Evolutionary conservation across 495 filamentous ascomycete genomes (phyloP).

Genomic region (Aspergillus sparsus): DNA sequence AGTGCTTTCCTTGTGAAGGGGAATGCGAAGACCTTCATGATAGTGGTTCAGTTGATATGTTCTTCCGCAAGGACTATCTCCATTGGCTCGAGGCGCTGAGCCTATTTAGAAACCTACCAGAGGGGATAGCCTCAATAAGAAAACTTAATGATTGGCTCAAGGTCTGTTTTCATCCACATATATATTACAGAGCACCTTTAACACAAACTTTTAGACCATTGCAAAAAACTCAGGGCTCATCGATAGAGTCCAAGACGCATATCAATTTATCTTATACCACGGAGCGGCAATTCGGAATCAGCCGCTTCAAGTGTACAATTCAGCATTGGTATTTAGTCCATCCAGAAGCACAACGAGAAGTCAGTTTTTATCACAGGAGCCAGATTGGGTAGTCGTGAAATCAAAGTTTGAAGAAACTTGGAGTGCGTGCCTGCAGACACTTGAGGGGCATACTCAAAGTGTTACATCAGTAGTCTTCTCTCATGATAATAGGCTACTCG

Average conservation of each 20-base stretch:
- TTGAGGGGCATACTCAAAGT: constrained; percentile 25
- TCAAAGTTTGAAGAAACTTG: constrained; percentile 22
- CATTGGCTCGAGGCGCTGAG: constrained; percentile 13
- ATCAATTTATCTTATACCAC: constrained; percentile 32
- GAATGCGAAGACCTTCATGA: neutral
- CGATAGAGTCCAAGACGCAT: constrained; percentile 22
- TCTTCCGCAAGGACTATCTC: neutral
- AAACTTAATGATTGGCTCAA: neutral
- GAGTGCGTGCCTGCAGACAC: constrained; percentile 28
- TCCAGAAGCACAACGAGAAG: constrained; percentile 18
- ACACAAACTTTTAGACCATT: neutral
- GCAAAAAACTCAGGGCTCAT: neutral
- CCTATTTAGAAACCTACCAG: neutral
- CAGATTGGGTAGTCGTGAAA: constrained; percentile 21
- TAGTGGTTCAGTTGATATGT: neutral
- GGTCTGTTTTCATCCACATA: neutral
- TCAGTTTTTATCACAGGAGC: constrained; percentile 22
- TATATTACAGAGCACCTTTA: neutral
- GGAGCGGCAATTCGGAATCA: constrained; percentile 26
- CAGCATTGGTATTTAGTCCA: constrained; percentile 39
- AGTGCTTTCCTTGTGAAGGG: neutral
- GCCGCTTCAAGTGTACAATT: constrained; percentile 38
- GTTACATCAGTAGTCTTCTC: constrained; percentile 16
- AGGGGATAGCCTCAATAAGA: neutral
- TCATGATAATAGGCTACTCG: constrained; percentile 21